Conservation (phyloP, 352 stramenopile genomes). For the Globisporangium uncinulatum region DNA sequence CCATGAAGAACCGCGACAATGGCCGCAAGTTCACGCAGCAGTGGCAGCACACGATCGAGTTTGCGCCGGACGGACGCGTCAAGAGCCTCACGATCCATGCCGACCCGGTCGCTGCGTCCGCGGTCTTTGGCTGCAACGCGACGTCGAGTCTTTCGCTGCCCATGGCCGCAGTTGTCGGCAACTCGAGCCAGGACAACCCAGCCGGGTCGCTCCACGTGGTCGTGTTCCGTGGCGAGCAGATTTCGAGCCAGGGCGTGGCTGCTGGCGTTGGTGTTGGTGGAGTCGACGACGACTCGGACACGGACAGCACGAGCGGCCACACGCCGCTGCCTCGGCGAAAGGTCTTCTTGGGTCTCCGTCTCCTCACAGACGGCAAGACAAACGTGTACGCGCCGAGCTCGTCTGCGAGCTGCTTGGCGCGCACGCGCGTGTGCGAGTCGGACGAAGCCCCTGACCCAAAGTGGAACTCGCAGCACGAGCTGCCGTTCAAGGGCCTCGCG, state of each 20-base stretch:
- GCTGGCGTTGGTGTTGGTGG: conserved; percentile 13
- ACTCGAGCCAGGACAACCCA: conserved; percentile 71
- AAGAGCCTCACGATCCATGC: conserved; percentile 84
- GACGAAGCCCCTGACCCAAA: conserved; percentile 59
- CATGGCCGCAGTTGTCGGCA: conserved; percentile 79
- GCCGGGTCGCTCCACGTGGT: conserved; percentile 66
- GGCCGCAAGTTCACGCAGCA: conserved; percentile 86
- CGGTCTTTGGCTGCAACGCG: conserved; percentile 84
- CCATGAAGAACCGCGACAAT: conserved; percentile 88
- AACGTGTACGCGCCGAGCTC: conserved; percentile 83
- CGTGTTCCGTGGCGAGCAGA: conserved; percentile 81
- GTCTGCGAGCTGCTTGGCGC: conserved; percentile 64
- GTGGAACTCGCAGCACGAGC: conserved; percentile 77
- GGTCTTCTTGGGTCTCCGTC: conserved; percentile 67
- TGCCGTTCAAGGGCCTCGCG: conserved; percentile 64
- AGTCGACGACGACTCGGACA: conserved; percentile 42
- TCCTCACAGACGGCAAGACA: conserved; percentile 81
- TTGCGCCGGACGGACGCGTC: conserved; percentile 77
- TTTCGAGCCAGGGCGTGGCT: conserved; percentile 50
- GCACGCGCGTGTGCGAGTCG: conserved; percentile 51
- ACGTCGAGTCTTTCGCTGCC: conserved; percentile 82
- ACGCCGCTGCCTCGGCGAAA: conserved; percentile 24
- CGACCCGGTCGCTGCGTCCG: conserved; percentile 78
- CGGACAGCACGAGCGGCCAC: conserved; percentile 32
- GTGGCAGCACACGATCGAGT: conserved; percentile 88